phyloP scores from a whole-genome alignment of 768 basidiomycete species.

The Leccinum imitatum region DNA sequence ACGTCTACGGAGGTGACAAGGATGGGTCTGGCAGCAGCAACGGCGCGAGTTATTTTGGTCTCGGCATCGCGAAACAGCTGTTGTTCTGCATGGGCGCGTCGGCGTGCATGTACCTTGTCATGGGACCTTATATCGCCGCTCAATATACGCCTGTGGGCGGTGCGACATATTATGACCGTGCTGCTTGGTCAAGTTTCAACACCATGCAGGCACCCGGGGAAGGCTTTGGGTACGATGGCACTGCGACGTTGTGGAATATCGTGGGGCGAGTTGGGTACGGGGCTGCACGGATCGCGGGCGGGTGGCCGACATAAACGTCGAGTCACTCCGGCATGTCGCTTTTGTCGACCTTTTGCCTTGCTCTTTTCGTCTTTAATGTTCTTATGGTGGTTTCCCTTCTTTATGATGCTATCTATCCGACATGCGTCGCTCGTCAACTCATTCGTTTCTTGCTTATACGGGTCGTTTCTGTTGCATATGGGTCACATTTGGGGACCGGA shows the following conservation, averaged over 20 bases:
- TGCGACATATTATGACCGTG: conserved; percentile 73
- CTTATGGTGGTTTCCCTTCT: conserved; percentile 16
- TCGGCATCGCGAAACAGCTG: conserved; percentile 44
- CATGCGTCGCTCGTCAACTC: conserved; percentile 6
- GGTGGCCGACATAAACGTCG: conserved; percentile 66
- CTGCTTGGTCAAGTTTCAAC: conserved; percentile 80
- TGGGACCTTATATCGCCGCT: conserved; percentile 57
- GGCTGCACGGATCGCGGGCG: conserved; percentile 71
- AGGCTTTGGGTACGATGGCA: conserved; percentile 62
- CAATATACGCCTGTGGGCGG: conserved; percentile 61
- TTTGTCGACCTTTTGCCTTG: background rate
- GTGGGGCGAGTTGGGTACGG: conserved; percentile 72
- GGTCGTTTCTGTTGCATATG: conserved; percentile 10
- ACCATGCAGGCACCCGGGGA: conserved; percentile 67
- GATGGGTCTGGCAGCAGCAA: conserved; percentile 28
- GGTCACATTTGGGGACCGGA: conserved; percentile 12
- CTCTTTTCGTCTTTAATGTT: conserved; percentile 14
- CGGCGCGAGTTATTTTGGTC: conserved; percentile 28
- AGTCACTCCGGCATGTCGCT: background rate
- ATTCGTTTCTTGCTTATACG: conserved; percentile 3
- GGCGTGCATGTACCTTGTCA: conserved; percentile 57
- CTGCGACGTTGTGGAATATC: conserved; percentile 65
- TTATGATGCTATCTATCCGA: conserved; percentile 21
- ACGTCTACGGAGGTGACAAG: conserved; percentile 48
- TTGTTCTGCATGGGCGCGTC: conserved; percentile 62